A percentile compares a stretch with the other conserved stretches of the same genome.
These are phyloP conservation scores for Puccinia novopanici DNA, from an alignment of 1,284 basidiomycete species.

Conservation along the genomic window DNA sequence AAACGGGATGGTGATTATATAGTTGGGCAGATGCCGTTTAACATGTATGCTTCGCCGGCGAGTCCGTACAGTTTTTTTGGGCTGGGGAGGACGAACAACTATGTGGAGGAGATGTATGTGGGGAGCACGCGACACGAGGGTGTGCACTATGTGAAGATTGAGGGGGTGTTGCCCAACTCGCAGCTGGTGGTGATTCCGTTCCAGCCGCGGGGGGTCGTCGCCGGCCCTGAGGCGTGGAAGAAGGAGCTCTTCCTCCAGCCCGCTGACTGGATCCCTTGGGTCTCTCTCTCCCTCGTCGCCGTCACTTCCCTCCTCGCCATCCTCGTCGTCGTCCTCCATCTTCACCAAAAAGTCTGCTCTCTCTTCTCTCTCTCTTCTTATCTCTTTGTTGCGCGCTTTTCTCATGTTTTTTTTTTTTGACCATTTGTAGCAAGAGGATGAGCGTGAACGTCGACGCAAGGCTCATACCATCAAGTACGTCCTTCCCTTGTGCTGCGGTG, in stretches of 20 bases:
- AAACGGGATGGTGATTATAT: background rate
- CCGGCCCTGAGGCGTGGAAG: slow-evolving; percentile 68
- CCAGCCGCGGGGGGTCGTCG: slow-evolving; percentile 60
- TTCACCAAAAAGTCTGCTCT: slow-evolving; percentile 72
- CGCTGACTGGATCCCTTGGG: slow-evolving; percentile 97
- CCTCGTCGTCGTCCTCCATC: slow-evolving; percentile 82
- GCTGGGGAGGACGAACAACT: slow-evolving; percentile 98
- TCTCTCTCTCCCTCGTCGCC: slow-evolving; percentile 78
- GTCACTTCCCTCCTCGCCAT: slow-evolving; percentile 74
- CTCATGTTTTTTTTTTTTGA: background rate
- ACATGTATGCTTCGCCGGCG: slow-evolving; percentile 81
- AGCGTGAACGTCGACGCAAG: slow-evolving; percentile 42
- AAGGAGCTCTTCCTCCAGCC: slow-evolving; percentile 87
- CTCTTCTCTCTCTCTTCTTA: slow-evolving; percentile 3
- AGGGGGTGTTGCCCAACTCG: slow-evolving; percentile 95
- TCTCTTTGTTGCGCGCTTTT: background rate
- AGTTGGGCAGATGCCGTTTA: slow-evolving; percentile 88
- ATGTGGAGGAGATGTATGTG: slow-evolving; percentile 94
- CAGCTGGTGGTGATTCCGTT: slow-evolving; percentile 92
- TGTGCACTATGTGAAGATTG: slow-evolving; percentile 79
- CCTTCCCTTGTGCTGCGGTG: background rate
- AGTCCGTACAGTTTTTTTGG: slow-evolving; percentile 96
- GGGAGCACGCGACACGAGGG: slow-evolving; percentile 75
- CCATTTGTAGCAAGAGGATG: slow-evolving; percentile 41
- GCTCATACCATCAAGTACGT: slow-evolving; percentile 50